phyloP scores from a whole-genome alignment of 2,329 filamentous ascomycete species.

The Venturia pyrina region DNA sequence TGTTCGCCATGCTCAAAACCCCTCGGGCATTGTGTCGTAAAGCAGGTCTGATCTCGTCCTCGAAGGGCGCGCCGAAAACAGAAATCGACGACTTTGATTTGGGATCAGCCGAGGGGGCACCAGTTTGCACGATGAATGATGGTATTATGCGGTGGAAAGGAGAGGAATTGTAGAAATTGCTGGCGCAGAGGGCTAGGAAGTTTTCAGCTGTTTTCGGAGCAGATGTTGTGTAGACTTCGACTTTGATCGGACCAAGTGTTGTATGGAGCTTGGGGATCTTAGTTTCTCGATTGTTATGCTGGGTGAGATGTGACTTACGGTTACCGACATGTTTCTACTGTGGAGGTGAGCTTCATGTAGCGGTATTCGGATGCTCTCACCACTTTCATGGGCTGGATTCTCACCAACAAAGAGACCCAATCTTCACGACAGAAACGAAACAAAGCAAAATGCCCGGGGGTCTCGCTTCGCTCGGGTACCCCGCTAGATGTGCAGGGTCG shows the following conservation, averaged over 20 bases:
- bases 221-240: conserved; percentile 92
- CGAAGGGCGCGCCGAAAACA: conserved; percentile 62
- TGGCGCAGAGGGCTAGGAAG: conserved; percentile 78
- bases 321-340: conserved; percentile 35
- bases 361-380: not conserved
- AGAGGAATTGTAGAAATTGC: conserved; percentile 63
- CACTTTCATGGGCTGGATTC: not conserved
- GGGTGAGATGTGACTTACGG: conserved; percentile 20
- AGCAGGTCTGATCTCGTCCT: conserved; percentile 68
- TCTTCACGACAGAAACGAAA: no score
- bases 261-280: conserved; percentile 56
- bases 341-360: not conserved
- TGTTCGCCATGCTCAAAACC: conserved; percentile 70
- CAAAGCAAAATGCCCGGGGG: not conserved
- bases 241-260: conserved; percentile 78
- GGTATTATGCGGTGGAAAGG: conserved; percentile 75
- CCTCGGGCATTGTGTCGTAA: conserved; percentile 60
- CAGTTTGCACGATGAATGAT: conserved; percentile 71
- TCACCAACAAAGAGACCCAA: not conserved
- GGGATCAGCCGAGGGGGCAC: conserved; percentile 41
- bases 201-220: conserved; percentile 93
- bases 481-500: not conserved
- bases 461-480: not conserved
- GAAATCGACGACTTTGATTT: conserved; percentile 57
- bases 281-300: not conserved